A percentile compares a stretch with the other conserved stretches of the same genome.
Conservation (phyloP, 805 yeast genomes). For the Saturnispora sanitii region DNA sequence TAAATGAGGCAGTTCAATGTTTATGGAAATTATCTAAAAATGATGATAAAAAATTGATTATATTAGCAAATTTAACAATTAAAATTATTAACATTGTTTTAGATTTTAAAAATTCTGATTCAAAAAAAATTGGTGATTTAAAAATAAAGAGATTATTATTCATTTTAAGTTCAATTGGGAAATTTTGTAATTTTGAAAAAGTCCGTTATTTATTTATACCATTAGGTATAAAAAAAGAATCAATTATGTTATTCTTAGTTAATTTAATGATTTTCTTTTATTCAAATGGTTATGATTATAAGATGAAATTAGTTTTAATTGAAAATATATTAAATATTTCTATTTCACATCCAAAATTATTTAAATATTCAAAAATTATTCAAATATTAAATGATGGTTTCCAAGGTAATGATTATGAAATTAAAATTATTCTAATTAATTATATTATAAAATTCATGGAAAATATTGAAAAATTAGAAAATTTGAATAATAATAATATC, state of each 20-base stretch:
- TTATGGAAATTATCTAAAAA: conserved; percentile 43
- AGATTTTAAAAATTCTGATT: conserved; percentile 30
- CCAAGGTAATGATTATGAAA: conserved; percentile 26
- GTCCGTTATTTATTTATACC: conserved; percentile 31
- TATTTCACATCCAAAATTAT: conserved; percentile 54
- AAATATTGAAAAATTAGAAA: conserved; percentile 41
- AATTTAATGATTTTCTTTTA: conserved; percentile 52
- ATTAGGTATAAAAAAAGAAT: conserved; percentile 40
- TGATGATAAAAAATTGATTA: conserved; percentile 35
- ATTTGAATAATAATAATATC: conserved; percentile 32
- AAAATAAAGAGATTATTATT: conserved; percentile 48
- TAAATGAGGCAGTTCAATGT: conserved; percentile 68
- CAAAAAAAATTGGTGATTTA: conserved; percentile 30
- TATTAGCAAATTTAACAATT: conserved; percentile 52
- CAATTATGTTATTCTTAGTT: conserved; percentile 47
- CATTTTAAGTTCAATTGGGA: conserved; percentile 62
- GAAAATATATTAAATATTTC: conserved; percentile 52
- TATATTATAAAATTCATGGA: conserved; percentile 50
- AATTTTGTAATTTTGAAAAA: conserved; percentile 52
- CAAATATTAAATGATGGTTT: conserved; percentile 44
- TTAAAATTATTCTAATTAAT: conserved; percentile 43
- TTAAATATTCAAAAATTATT: conserved; percentile 46
- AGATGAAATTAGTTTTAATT: conserved; percentile 41
- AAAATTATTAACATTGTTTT: conserved; percentile 45
- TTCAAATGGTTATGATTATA: conserved; percentile 17